Percentiles rank a stretch among this genome's conserved stretches.
Conservation (phyloP, 352 stramenopile genomes). For the Phytophthora citricola region DNA sequence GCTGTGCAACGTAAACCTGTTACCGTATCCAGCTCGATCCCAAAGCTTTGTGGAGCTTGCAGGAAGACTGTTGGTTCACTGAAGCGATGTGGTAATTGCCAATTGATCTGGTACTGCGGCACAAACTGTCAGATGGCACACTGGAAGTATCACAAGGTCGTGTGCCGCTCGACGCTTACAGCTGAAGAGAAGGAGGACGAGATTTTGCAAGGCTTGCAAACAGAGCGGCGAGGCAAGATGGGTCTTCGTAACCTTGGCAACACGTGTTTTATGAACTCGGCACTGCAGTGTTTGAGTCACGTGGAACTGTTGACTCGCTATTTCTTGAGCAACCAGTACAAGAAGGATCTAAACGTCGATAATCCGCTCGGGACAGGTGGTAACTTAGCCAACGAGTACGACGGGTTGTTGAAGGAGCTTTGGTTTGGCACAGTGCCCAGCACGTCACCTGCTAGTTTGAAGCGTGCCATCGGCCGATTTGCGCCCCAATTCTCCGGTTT, state of each 20-base stretch:
- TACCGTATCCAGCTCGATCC: constrained; percentile 35
- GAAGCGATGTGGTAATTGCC: constrained; percentile 81
- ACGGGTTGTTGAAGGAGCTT: constrained; percentile 94
- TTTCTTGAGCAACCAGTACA: constrained; percentile 94
- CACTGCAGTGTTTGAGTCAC: constrained; percentile 92
- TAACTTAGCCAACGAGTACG: constrained; percentile 95
- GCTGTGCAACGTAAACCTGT: constrained; percentile 39
- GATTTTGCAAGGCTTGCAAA: constrained; percentile 45
- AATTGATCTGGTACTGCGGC: constrained; percentile 83
- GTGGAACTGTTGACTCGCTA: constrained; percentile 93
- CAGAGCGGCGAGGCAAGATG: constrained; percentile 78
- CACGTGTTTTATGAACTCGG: constrained; percentile 88
- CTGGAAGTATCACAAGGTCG: constrained; percentile 82
- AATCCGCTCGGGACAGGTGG: constrained; percentile 96
- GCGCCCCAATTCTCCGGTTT: constrained; percentile 97
- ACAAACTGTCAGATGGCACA: constrained; percentile 74
- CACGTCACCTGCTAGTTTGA: constrained; percentile 68
- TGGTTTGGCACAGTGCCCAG: constrained; percentile 91
- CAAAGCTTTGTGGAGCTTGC: constrained; percentile 77
- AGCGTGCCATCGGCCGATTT: constrained; percentile 90
- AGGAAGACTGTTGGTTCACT: constrained; percentile 47
- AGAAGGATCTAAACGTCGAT: constrained; percentile 95
- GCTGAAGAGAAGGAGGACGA: constrained; percentile 52
- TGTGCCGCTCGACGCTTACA: constrained; percentile 52
- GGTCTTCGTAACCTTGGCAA: constrained; percentile 82